Base-by-base conservation (phyloP, 2,329 filamentous ascomycete species). In the Ceratocystis alfenasii region DNA sequence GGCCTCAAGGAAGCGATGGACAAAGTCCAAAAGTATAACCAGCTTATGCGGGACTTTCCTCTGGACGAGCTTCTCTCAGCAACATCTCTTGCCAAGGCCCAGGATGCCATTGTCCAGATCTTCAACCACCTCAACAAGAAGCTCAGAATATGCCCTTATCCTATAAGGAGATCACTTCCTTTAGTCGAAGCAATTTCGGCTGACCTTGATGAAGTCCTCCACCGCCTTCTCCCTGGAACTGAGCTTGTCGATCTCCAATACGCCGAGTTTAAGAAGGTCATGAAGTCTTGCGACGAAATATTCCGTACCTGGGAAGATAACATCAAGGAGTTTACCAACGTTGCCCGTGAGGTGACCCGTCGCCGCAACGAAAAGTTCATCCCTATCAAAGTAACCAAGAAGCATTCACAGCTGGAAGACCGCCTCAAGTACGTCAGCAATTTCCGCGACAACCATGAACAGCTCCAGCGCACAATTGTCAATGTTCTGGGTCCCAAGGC, bases 91-190 rank as follows among this genome's bases (percentile, higher is more conserved):
- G 80, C 86, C 71, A 96, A 96, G 76, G 86, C 95, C 2, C 86
- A 94, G 72, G 92, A 97, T 71, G 89, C 94, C 5, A 83, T 99
- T 69, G 83, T 87, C 57, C 84, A 92, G 71, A 96, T 99, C 69
- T 99, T 99, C 75, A 83, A 79, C 60, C 95, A 99, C 74, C 81
- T 99, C 74, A 99, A 96, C 80, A 96, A 96, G 80, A 99, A 99
- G 79, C 81, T 99, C 72, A 88, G 93, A 70, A 92, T 97, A 69
- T 96, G 90, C 73, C 91, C 92, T 1, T 99, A 99, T 73, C 94
- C 94, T 0, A 92, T 99, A 71, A 86, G 87, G 69, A 85, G 95
- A 73, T 93, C 94, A 5, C 80, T 99, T 66, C 89, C 91, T 64
- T 83, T 99, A n/a, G 94, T 97, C 10, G 92, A 96, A 76, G 91